These are phyloP conservation scores for Pulveroboletus sp. DNA, from an alignment of 768 basidiomycete species.

Conservation along the genomic window DNA sequence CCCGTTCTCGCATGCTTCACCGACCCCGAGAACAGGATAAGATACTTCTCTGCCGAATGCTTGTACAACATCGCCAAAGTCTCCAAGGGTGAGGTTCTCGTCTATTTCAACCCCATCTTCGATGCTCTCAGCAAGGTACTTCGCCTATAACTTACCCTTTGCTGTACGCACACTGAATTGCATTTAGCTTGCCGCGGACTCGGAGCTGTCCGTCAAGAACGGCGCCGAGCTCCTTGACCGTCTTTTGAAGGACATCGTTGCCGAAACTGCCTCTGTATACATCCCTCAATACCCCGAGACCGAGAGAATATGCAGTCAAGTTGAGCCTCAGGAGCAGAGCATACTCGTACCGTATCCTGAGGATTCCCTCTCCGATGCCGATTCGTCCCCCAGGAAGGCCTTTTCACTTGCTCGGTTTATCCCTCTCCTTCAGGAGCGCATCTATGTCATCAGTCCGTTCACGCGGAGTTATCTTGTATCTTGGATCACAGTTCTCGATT, in stretches of 20 bases:
- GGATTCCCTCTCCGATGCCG: slow-evolving; percentile 26
- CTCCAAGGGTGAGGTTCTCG: slow-evolving; percentile 92
- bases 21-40: slow-evolving; percentile 90
- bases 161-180: slow-evolving; percentile 7
- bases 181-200: slow-evolving; percentile 86
- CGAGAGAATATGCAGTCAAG: slow-evolving; percentile 51
- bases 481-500: slow-evolving; percentile 94
- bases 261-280: slow-evolving; percentile 93
- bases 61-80: slow-evolving; percentile 98
- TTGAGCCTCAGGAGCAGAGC: slow-evolving; percentile 42
- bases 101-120: slow-evolving; percentile 98
- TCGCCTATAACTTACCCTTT: not conserved
- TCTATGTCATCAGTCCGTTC: slow-evolving; percentile 93
- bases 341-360: slow-evolving; percentile 67
- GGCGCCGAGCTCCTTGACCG: slow-evolving; percentile 95
- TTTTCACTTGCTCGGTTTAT: slow-evolving; percentile 96
- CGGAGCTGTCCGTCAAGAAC: slow-evolving; percentile 94
- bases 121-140: slow-evolving; percentile 93
- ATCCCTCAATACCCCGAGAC: slow-evolving; percentile 84
- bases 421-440: slow-evolving; percentile 86
- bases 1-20: slow-evolving; percentile 88
- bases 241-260: slow-evolving; percentile 96
- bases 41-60: slow-evolving; percentile 97
- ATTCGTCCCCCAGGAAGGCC: slow-evolving; percentile 55
- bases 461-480: slow-evolving; percentile 94